These are phyloP conservation scores for Saccharomycopsis crataegensis DNA, from an alignment of 1,139 yeast species.

Conservation along the genomic window DNA sequence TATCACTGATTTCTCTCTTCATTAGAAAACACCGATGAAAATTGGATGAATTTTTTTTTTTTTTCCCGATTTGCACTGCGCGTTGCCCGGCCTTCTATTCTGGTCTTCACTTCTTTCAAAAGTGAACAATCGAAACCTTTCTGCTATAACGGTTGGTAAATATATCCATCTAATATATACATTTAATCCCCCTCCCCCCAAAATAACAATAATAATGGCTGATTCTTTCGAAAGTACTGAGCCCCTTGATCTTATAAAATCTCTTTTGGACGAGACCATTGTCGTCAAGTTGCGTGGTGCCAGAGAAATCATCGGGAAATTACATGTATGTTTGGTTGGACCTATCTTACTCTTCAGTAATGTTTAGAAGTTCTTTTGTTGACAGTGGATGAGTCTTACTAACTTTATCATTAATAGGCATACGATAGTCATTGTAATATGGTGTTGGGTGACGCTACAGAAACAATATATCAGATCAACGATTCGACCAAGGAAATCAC, in stretches of 20 bases:
- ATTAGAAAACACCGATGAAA: no score
- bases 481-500: slow-evolving; percentile 36
- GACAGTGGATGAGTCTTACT: not conserved
- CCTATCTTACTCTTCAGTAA: not conserved
- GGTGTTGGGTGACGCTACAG: slow-evolving; percentile 90
- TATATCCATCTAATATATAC: no score
- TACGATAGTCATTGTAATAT: slow-evolving; percentile 95
- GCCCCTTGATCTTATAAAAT: slow-evolving; percentile 83
- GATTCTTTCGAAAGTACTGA: slow-evolving; percentile 30
- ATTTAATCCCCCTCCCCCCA: no score
- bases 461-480: slow-evolving; percentile 59
- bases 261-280: slow-evolving; percentile 81
- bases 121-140: no score
- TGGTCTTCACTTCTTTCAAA: no score
- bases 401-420: slow-evolving; percentile 35
- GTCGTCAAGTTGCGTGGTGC: slow-evolving; percentile 94
- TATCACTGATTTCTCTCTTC: no score
- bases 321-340: slow-evolving; percentile 45
- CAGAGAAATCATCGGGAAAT: slow-evolving; percentile 80
- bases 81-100: no score
- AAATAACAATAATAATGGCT: not conserved
- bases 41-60: no score
- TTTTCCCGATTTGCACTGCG: no score
- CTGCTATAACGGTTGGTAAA: no score
- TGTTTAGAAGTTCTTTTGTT: not conserved